Conservation (phyloP, 2,329 filamentous ascomycete species). For the Ceratocystis colombiana region DNA sequence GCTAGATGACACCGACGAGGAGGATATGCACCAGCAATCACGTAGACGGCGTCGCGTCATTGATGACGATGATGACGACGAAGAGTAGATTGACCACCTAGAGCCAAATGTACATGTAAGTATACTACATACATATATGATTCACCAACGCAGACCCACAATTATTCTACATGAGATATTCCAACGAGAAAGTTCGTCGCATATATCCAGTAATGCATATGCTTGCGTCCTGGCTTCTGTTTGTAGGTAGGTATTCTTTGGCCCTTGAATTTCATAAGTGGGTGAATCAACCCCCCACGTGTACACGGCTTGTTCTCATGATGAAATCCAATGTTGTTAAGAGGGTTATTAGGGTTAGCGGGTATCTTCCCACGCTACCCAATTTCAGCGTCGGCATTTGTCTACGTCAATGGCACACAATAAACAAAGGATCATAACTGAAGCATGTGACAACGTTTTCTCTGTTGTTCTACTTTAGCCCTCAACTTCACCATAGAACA, state of each 20-base stretch:
- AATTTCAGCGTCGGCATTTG: conserved; percentile 2
- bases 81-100: conserved; percentile 27
- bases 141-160: background rate
- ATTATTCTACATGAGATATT: background rate
- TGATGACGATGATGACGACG: conserved; percentile 53
- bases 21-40: conserved; percentile 44
- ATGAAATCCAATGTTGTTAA: background rate
- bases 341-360: background rate
- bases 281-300: no score
- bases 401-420: background rate
- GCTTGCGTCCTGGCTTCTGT: no score
- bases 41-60: conserved; percentile 47
- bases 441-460: background rate
- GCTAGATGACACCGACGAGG: conserved; percentile 39
- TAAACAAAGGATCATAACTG: background rate
- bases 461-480: background rate
- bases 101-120: background rate
- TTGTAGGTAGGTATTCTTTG: no score
- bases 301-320: no score
- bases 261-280: no score
- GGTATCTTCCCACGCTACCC: background rate
- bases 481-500: background rate
- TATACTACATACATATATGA: background rate
- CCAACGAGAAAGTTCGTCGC: background rate
- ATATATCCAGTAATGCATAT: no score